Evolutionary conservation across 306 rosid genomes (phyloP).

Genomic region (cucumber (Cucumis sativus)): DNA sequence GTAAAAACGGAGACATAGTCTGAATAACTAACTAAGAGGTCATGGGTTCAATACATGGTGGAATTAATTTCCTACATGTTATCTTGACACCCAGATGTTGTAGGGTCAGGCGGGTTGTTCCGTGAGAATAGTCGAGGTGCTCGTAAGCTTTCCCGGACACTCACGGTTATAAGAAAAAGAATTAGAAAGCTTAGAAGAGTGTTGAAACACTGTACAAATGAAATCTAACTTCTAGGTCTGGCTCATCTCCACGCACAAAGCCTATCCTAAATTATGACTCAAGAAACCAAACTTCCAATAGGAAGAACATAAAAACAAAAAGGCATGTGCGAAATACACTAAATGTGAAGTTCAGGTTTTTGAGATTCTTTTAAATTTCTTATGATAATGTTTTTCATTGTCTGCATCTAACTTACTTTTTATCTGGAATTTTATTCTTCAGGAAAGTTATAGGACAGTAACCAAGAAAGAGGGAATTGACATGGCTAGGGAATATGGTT

Average conservation of each 20-base stretch:
- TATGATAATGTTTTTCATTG: not conserved
- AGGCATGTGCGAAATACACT: not conserved
- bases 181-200: not conserved
- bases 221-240: not conserved
- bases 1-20: too few relatives aligned
- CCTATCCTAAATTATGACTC: not conserved
- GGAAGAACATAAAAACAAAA: not conserved
- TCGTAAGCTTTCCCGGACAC: too few relatives aligned
- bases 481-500: slow-evolving; percentile 83
- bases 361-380: not conserved
- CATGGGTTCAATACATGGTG: too few relatives aligned
- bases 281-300: not conserved
- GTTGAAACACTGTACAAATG: not conserved
- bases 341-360: not conserved
- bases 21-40: too few relatives aligned
- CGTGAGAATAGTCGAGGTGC: too few relatives aligned
- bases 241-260: not conserved
- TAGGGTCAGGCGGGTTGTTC: too few relatives aligned
- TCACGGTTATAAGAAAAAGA: too few relatives aligned
- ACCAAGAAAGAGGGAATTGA: slow-evolving; percentile 86
- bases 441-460: slow-evolving; percentile 77
- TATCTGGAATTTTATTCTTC: slow-evolving; percentile 13
- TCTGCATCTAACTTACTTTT: not conserved
- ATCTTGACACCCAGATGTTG: too few relatives aligned
- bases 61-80: too few relatives aligned